Base-by-base conservation (phyloP, 2,329 filamentous ascomycete species). In the Alternaria burnsii region DNA sequence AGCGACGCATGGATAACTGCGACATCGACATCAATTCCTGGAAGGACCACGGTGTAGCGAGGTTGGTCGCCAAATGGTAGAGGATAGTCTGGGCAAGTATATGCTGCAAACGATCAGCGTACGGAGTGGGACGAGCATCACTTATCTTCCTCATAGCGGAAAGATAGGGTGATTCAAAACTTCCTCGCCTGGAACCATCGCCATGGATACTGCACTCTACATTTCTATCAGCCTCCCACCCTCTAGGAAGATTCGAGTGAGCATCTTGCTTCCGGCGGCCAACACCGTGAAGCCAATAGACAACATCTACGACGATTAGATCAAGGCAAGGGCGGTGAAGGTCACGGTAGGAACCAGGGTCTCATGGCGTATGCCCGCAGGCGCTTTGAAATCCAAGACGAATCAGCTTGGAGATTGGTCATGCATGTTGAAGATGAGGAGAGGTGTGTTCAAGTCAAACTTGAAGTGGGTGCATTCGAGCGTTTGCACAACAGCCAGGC, bases 1-100 rank as follows among this genome's bases (percentile, higher is more conserved):
- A 83, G 61, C 2, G 77, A 82, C 11, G 80, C 80, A 65, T 79
- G 83, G 5, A 80, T 76, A 63, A 83, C 81, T 24, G 80, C 79
- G 1, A 81, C 72, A 51, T 82, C 82, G 50, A 78, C 72, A 68
- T 83, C 81, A 41, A 79, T 70, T 2, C 73, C 73, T 3, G 78
- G 80, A 75, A 79, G 82, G 11, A 79, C 74, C 5, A 81, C 63
- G 7, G 78, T 75, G 63, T 78, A 76, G 75, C 66, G 2, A 76
- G 55, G 59, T 77, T 76, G 51, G 72, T 70, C 8, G 69, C 59
- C 28, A 72, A 56, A n/a, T 75, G 72, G 59, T 76, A 78, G 55
- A 76, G 51, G 26, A 75, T 63, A 16, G 69, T 72, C 41, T 74
- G 70, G 9, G 69, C 65, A 52, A 75, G 72, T 18, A 77, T 58